A percentile compares a stretch with the other conserved stretches of the same genome.
Evolutionary conservation across 2,329 filamentous ascomycete species (phyloP).

Genomic region (Alternaria brassicae): DNA sequence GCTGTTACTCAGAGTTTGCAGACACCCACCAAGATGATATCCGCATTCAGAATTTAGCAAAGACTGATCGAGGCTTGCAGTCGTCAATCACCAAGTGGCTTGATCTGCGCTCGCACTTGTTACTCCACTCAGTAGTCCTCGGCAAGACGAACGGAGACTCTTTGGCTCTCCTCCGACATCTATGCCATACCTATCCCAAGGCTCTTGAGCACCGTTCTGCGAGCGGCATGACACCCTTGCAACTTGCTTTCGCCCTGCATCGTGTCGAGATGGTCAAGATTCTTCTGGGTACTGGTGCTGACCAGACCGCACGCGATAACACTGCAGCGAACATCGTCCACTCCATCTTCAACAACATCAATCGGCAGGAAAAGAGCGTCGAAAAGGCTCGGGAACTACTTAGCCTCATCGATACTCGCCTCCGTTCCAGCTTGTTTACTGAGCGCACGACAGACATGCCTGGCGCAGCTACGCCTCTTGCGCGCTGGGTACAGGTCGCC

Average conservation of each 20-base stretch:
- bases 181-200: conserved; percentile 68
- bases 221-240: conserved; percentile 70
- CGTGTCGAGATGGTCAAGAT: conserved; percentile 63
- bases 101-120: conserved; percentile 53
- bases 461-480: conserved; percentile 69
- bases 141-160: conserved; percentile 51
- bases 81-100: conserved; percentile 69
- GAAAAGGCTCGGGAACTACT: conserved; percentile 54
- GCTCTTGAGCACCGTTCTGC: conserved; percentile 67
- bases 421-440: conserved; percentile 65
- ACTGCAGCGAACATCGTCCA: conserved; percentile 74
- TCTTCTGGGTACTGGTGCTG: conserved; percentile 72
- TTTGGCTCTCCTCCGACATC: conserved; percentile 67
- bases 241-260: conserved; percentile 67
- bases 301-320: conserved; percentile 70
- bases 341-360: conserved; percentile 46
- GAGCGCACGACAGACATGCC: conserved; percentile 62
- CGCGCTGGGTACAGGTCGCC: conserved; percentile 44
- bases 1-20: conserved; percentile 73
- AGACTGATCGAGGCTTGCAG: conserved; percentile 69
- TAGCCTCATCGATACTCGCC: conserved; percentile 63
- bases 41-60: conserved; percentile 66
- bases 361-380: conserved; percentile 43
- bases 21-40: conserved; percentile 67
- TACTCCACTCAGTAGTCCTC: conserved; percentile 65